phyloP scores from a whole-genome alignment of 1,284 basidiomycete genomes.

The Malassezia japonica region DNA sequence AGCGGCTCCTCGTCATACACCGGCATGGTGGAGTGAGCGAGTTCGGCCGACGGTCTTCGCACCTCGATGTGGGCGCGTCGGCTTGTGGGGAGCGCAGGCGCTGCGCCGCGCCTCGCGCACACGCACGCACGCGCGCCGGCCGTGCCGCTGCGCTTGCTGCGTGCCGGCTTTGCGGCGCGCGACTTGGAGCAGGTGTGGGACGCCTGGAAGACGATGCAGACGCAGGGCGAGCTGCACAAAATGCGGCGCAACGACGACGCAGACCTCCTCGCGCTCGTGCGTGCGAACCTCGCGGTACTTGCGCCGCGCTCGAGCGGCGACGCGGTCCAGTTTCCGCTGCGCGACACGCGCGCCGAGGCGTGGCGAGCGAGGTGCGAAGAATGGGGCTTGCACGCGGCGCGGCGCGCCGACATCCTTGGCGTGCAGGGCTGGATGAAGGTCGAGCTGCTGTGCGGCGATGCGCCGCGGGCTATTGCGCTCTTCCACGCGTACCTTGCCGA shows the following conservation, averaged over 20 bases:
- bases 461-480: slow-evolving; percentile 3
- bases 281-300: not conserved
- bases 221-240: not conserved
- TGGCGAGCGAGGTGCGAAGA: slow-evolving; percentile 5
- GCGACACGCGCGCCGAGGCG: not conserved
- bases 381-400: slow-evolving; percentile 9
- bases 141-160: not conserved
- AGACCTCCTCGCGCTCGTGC: slow-evolving; percentile 14
- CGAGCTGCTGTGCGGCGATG: slow-evolving; percentile 12
- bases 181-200: slow-evolving; percentile 17
- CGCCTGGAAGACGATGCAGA: slow-evolving; percentile 6
- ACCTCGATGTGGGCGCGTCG: slow-evolving; percentile 1
- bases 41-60: not conserved
- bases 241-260: slow-evolving; percentile 9
- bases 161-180: slow-evolving; percentile 5
- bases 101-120: not conserved
- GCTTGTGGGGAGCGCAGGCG: not conserved
- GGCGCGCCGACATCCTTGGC: slow-evolving; percentile 9
- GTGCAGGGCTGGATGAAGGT: slow-evolving; percentile 19
- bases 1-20: slow-evolving; percentile 8
- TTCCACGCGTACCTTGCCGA: slow-evolving; percentile 11
- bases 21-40: not conserved
- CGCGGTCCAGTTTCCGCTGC: not conserved
- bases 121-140: not conserved
- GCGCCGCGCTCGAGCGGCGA: not conserved